A percentile compares a stretch with the other conserved stretches of the same genome.
These are phyloP conservation scores for Thraustochytrium sp. DNA, from an alignment of 352 stramenopile species.

Conservation along the genomic window DNA sequence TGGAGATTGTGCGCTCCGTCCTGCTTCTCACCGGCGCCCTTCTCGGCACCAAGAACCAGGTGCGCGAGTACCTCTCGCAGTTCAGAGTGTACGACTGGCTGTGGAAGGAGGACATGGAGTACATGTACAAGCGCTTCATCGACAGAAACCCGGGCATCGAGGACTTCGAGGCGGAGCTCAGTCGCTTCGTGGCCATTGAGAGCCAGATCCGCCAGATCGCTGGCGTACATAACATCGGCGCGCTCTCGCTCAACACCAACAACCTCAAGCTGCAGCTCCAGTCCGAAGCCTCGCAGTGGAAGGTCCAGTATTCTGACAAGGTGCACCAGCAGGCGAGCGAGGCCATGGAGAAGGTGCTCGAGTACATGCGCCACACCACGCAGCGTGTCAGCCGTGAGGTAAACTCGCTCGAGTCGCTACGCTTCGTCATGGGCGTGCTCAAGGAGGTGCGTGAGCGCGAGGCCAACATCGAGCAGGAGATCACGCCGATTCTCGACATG, in stretches of 20 bases:
- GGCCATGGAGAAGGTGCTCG: constrained; percentile 77
- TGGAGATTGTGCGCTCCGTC: constrained; percentile 94
- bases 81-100: constrained; percentile 94
- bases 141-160: constrained; percentile 88
- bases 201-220: constrained; percentile 79
- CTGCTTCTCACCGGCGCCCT: constrained; percentile 92
- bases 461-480: constrained; percentile 95
- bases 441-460: constrained; percentile 92
- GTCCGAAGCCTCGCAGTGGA: constrained; percentile 91
- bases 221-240: constrained; percentile 91
- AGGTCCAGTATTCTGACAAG: constrained; percentile 94
- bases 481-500: constrained; percentile 95
- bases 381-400: constrained; percentile 69
- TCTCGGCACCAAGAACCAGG: constrained; percentile 92
- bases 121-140: constrained; percentile 85
- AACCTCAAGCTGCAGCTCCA: constrained; percentile 94
- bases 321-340: constrained; percentile 82
- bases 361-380: constrained; percentile 82
- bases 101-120: constrained; percentile 94
- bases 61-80: constrained; percentile 89
- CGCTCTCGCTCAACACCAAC: constrained; percentile 89
- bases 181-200: constrained; percentile 87
- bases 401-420: constrained; percentile 92
- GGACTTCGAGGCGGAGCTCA: constrained; percentile 91
- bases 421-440: constrained; percentile 94